Percentiles rank a stretch among this genome's conserved stretches.
phyloP scores from a whole-genome alignment of 306 rosid genomes.

The Abrus pulchellus region DNA sequence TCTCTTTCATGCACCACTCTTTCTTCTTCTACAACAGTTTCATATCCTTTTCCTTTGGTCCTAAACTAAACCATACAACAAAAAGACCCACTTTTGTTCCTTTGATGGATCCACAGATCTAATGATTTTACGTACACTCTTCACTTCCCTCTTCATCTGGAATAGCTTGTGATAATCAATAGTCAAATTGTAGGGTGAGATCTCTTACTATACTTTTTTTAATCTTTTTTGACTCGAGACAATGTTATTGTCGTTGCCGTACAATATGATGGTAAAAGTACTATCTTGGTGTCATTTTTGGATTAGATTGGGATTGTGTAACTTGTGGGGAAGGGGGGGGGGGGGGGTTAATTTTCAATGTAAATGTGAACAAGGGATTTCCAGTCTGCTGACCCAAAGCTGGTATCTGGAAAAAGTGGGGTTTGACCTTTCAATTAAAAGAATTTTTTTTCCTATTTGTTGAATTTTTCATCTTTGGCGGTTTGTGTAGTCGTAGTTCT shows the following conservation, averaged over 20 bases:
- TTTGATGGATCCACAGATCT: slow-evolving; percentile 81
- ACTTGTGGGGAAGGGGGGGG: neutral
- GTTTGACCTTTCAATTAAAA: slow-evolving; percentile 56
- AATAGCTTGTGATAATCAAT: slow-evolving; percentile 42
- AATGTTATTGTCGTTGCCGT: neutral
- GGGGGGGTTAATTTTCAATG: slow-evolving; percentile 57
- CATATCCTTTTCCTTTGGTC: slow-evolving; percentile 40
- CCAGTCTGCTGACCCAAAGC: slow-evolving; percentile 54
- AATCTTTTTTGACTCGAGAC: neutral
- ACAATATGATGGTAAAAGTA: slow-evolving; percentile 24
- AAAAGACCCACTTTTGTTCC: slow-evolving; percentile 42
- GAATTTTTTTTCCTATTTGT: neutral
- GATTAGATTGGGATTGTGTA: slow-evolving; percentile 38
- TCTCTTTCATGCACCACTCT: slow-evolving; percentile 28
- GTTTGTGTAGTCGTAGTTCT: slow-evolving; percentile 53
- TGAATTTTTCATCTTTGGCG: slow-evolving; percentile 50
- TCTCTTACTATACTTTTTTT: slow-evolving; percentile 31
- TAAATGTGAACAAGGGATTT: slow-evolving; percentile 55
- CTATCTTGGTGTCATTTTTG: slow-evolving; percentile 46
- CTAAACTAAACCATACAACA: neutral
- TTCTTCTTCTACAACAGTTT: slow-evolving; percentile 51
- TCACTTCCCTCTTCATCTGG: slow-evolving; percentile 46
- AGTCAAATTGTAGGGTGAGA: slow-evolving; percentile 63
- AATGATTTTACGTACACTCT: slow-evolving; percentile 47
- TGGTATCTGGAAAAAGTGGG: slow-evolving; percentile 47